Conservation (phyloP, 306 rosid species). For the Potentilla sterilis region DNA sequence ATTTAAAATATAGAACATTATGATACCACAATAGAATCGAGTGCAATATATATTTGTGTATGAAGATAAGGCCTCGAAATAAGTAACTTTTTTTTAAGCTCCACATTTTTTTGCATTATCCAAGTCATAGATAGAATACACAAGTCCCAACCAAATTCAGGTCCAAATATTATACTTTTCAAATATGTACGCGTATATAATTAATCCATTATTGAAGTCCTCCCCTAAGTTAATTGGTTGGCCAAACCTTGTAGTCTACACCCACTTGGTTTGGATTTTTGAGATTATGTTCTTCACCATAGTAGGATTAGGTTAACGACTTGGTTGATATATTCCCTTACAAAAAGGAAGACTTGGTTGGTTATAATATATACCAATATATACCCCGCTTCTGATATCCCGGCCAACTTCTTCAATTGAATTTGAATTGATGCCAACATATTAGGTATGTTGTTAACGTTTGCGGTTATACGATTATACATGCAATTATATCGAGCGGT, state of each 20-base stretch:
- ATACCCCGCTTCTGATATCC: not conserved
- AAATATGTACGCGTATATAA: not conserved
- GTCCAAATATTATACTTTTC: not conserved
- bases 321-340: not conserved
- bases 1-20: too few relatives aligned
- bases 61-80: too few relatives aligned
- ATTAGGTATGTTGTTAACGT: not conserved
- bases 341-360: not conserved
- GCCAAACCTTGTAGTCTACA: conserved; percentile 4
- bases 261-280: not conserved
- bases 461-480: not conserved
- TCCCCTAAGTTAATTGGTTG: not conserved
- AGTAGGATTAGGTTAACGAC: conserved; percentile 5
- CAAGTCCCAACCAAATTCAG: not conserved
- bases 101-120: too few relatives aligned
- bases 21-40: too few relatives aligned
- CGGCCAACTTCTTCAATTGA: not conserved
- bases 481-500: too few relatives aligned
- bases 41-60: too few relatives aligned
- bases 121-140: too few relatives aligned
- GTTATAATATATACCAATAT: too few relatives aligned
- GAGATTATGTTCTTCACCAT: not conserved
- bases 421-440: too few relatives aligned
- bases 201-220: not conserved
- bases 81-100: too few relatives aligned